Evolutionary conservation across 1,284 basidiomycete species (phyloP), one percentile per base, ranked within the genome.

Genomic region (Cutaneotrichosporon sp.): DNA sequence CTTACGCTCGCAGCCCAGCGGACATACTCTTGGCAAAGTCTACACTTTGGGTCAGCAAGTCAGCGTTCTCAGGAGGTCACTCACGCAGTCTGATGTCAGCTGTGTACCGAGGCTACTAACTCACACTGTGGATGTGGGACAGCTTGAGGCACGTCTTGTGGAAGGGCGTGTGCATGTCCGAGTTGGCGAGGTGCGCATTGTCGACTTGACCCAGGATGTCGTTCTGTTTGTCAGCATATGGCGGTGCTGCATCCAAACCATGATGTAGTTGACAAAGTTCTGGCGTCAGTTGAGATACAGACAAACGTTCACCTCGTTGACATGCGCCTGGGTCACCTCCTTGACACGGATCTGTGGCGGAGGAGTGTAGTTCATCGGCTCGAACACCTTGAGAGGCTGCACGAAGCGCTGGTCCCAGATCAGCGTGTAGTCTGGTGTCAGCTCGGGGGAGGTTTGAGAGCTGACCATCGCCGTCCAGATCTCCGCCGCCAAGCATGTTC

Each of bases 11-110:
- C 11, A 31, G 7, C 1, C n/a, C n/a, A n/a, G 8, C 5, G 1
- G 16, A 29, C 67, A 57, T 24, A 71, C 70, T 74, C 55, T 76
- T 76, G n/a, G 74, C 70, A 51, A 75, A 76, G 54, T 76, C 74
- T 22, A 76, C 74, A 11, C 55, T 59, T 20, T 3, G 4, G 25
- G 53, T 45, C 46, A 47, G 31, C 26, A 46, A 19, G 17, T 35
- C 14, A 41, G 31, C 53, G 22, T 48, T 2, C 17, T n/a, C n/a
- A n/a, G n/a, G n/a, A n/a, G n/a, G n/a, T n/a, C 0, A 34, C 61
- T 44, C 49, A 70, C 66, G 68, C 68, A 25, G 63, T 69, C 67
- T 70, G 52, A 7, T 29, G 55, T 64, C 52, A 67, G 64, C 49
- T 7, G 0, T 3, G 16, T 2, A 12, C 6, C n/a, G 6, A 1